Conservation (phyloP, 805 yeast genomes). For the Candida takata region DNA sequence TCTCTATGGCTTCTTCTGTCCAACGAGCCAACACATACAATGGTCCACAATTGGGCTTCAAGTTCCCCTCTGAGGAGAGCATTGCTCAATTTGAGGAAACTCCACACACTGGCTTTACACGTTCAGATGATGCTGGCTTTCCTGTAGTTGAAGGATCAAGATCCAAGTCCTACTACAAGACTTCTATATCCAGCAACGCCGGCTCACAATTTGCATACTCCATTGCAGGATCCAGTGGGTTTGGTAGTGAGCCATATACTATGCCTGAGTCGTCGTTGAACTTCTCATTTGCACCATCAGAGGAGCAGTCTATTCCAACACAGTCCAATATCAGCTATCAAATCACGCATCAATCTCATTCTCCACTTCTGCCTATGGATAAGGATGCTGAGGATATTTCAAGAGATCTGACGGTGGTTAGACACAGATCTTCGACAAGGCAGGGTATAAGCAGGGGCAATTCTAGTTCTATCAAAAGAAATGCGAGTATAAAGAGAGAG, state of each 20-base stretch:
- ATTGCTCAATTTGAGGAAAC: conserved; percentile 1
- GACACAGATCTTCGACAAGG: too few relatives aligned
- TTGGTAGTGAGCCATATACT: too few relatives aligned
- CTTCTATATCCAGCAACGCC: too few relatives aligned
- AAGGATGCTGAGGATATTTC: background rate
- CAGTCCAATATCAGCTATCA: conserved; percentile 23
- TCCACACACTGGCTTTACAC: too few relatives aligned
- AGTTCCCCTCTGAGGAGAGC: conserved; percentile 30
- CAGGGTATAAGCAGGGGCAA: too few relatives aligned
- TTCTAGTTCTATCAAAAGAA: too few relatives aligned
- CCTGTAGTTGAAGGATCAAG: too few relatives aligned
- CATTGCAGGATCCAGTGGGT: conserved; percentile 1
- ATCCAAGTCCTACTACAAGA: conserved; percentile 12
- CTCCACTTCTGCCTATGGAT: background rate
- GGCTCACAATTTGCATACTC: background rate
- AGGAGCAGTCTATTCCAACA: conserved; percentile 12
- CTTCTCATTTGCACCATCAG: conserved; percentile 2
- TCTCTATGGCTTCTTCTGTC: conserved; percentile 10
- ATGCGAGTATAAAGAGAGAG: too few relatives aligned
- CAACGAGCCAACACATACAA: conserved; percentile 30
- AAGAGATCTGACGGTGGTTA: background rate
- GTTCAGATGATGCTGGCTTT: too few relatives aligned
- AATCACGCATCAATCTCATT: conserved; percentile 13
- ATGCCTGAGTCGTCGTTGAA: too few relatives aligned
- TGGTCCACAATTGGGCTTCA: conserved; percentile 33